These are phyloP conservation scores for Ophiocordyceps camponoti-floridani DNA, from an alignment of 2,329 filamentous ascomycete genomes.

Conservation along the genomic window DNA sequence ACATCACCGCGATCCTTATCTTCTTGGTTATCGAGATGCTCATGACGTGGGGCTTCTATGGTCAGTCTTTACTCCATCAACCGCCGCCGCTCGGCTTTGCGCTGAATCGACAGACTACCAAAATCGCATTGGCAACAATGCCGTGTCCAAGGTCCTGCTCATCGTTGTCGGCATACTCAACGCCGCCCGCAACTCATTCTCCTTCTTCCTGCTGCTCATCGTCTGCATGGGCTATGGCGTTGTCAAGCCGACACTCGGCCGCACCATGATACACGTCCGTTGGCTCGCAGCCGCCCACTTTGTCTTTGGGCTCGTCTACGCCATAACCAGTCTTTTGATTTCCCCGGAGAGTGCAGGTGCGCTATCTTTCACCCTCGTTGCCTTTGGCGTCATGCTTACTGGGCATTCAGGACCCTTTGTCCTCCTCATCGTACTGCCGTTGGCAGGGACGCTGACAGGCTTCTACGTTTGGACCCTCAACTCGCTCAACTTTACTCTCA, in stretches of 20 bases:
- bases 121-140: constrained; percentile 73
- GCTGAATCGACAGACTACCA: constrained; percentile 56
- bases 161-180: constrained; percentile 86
- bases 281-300: constrained; percentile 87
- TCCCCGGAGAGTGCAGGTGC: constrained; percentile 68
- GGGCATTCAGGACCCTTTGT: constrained; percentile 53
- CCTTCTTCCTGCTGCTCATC: constrained; percentile 92
- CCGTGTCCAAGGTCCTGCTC: constrained; percentile 70
- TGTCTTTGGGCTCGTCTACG: constrained; percentile 84
- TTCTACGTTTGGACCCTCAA: constrained; percentile 99
- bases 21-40: constrained; percentile 93
- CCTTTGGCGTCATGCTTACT: constrained; percentile 6
- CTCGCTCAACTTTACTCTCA: constrained; percentile 84
- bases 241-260: constrained; percentile 80
- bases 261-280: constrained; percentile 86
- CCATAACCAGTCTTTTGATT: constrained; percentile 73
- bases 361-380: constrained; percentile 6
- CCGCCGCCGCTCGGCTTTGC: background rate
- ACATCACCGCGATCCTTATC: constrained; percentile 90
- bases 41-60: constrained; percentile 97
- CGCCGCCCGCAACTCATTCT: constrained; percentile 89
- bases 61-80: constrained; percentile 22
- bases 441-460: constrained; percentile 80
- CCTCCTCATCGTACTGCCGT: constrained; percentile 78
- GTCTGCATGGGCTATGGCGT: constrained; percentile 99